Conservation (phyloP, 2,329 filamentous ascomycete genomes). For the Helicocarpus griseus region DNA sequence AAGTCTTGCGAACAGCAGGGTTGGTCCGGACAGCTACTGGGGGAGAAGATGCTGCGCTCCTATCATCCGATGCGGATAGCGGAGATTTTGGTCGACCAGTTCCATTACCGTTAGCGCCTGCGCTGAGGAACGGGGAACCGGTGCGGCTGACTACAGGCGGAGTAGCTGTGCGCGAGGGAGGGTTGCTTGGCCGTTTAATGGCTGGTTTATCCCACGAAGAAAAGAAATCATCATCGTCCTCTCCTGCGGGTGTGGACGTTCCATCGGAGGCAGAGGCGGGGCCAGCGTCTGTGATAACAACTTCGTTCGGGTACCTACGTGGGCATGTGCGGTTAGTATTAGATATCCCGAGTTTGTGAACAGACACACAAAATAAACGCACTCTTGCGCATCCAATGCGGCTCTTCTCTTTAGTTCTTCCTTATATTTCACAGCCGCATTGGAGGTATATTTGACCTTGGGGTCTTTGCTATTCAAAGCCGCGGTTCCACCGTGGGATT, state of each 20-base stretch:
- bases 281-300: constrained; percentile 67
- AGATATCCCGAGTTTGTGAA: background rate
- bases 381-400: constrained; percentile 76
- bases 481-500: constrained; percentile 87
- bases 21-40: constrained; percentile 62
- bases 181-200: constrained; percentile 92
- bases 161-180: constrained; percentile 79
- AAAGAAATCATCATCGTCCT: constrained; percentile 89
- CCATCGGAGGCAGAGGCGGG: constrained; percentile 53
- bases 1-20: constrained; percentile 69
- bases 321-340: constrained; percentile 3
- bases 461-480: constrained; percentile 92
- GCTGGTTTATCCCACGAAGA: constrained; percentile 97
- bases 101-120: constrained; percentile 56
- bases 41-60: constrained; percentile 42
- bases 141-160: constrained; percentile 72
- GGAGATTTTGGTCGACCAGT: constrained; percentile 74
- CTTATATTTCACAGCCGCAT: constrained; percentile 93
- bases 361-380: constrained; percentile 28
- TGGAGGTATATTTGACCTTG: constrained; percentile 93
- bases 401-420: constrained; percentile 85
- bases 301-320: constrained; percentile 68
- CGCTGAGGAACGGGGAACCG: constrained; percentile 80
- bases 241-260: constrained; percentile 66
- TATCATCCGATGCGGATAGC: constrained; percentile 45